phyloP scores from a whole-genome alignment of 2,329 filamentous ascomycete species.

The Fusarium agapanthi region DNA sequence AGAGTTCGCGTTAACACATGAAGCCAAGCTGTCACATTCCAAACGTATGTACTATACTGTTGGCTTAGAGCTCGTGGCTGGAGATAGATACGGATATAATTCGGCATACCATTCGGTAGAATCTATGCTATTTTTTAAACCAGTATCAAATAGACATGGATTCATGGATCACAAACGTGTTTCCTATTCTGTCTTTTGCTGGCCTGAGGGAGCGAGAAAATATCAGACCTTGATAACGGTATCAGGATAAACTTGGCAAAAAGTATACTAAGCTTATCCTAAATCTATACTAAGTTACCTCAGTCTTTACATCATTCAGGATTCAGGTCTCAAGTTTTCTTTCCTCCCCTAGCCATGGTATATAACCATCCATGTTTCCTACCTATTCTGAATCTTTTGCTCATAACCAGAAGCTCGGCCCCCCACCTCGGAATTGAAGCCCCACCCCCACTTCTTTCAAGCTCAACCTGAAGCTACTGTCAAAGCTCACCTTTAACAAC shows the following conservation, averaged over 20 bases:
- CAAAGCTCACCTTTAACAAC: constrained; percentile 20
- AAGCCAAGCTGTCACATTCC: constrained; percentile 18
- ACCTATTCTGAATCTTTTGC: neutral
- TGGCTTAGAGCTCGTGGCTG: neutral
- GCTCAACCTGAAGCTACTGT: constrained; percentile 12
- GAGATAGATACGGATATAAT: neutral
- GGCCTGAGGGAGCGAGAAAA: too few species aligned
- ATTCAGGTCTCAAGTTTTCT: too few species aligned
- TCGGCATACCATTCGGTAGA: too few species aligned
- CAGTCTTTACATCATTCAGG: too few species aligned
- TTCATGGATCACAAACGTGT: neutral
- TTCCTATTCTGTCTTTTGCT: neutral
- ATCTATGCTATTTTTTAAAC: neutral
- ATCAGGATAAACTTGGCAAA: too few species aligned
- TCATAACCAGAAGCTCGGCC: neutral
- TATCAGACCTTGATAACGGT: too few species aligned
- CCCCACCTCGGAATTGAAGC: constrained; percentile 31
- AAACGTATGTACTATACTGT: neutral
- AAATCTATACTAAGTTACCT: too few species aligned
- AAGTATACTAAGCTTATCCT: too few species aligned
- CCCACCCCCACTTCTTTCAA: constrained; percentile 33
- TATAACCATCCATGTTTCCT: too few species aligned
- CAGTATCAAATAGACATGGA: neutral
- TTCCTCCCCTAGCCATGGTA: too few species aligned
- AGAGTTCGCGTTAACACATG: neutral